These are phyloP conservation scores for Pleurotus salmoneostramineus DNA, from an alignment of 768 basidiomycete species.

Conservation along the genomic window DNA sequence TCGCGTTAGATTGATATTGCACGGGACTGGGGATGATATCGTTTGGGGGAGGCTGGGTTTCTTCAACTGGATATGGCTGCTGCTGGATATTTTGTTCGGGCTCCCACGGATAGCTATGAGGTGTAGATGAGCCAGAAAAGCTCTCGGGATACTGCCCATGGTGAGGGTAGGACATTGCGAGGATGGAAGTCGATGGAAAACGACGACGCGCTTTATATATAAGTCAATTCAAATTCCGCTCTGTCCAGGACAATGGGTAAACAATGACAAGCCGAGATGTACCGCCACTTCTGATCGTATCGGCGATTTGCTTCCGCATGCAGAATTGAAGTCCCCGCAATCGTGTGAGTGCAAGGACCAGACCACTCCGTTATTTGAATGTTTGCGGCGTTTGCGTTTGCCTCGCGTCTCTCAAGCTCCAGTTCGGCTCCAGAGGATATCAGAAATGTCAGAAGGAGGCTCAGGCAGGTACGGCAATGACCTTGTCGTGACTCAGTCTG, in stretches of 20 bases:
- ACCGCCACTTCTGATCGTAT: not conserved
- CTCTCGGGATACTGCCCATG: constrained; percentile 41
- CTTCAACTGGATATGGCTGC: constrained; percentile 32
- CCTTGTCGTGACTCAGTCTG: too few relatives aligned
- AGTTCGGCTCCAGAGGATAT: too few relatives aligned
- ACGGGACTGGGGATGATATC: constrained; percentile 16
- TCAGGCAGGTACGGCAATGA: too few relatives aligned
- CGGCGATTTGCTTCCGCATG: not conserved
- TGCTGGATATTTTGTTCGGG: constrained; percentile 23
- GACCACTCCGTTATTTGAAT: too few relatives aligned
- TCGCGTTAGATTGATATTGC: constrained; percentile 21
- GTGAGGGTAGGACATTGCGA: constrained; percentile 44
- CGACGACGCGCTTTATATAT: constrained; percentile 5
- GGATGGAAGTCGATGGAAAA: constrained; percentile 1
- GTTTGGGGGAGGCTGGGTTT: constrained; percentile 22
- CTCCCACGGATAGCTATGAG: constrained; percentile 37
- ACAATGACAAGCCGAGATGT: not conserved
- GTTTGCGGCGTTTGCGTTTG: too few relatives aligned
- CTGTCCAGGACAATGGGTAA: not conserved
- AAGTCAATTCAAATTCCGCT: constrained; percentile 8
- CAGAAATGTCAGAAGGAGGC: too few relatives aligned
- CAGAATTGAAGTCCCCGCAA: not conserved
- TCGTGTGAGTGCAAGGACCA: too few relatives aligned
- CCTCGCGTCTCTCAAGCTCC: too few relatives aligned
- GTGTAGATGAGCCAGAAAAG: constrained; percentile 45